Conservation (phyloP, 2,329 filamentous ascomycete species). For the Aspergillus fijiensis region DNA sequence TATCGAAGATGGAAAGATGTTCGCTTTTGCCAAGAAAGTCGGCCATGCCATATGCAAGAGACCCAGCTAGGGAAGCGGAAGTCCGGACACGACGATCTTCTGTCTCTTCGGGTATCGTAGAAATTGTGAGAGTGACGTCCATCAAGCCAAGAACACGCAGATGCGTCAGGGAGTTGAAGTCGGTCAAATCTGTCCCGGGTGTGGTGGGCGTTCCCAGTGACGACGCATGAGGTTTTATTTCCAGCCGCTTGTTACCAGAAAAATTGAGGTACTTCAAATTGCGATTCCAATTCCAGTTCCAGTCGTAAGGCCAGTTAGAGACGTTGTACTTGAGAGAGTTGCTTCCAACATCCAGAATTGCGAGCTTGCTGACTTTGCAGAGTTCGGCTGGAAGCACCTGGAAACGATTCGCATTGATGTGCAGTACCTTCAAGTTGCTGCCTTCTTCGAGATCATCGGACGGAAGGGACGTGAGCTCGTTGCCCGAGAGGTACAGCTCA, state of each 20-base stretch:
- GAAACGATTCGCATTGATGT: conserved; percentile 98
- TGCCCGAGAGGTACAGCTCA: conserved; percentile 92
- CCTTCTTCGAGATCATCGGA: conserved; percentile 92
- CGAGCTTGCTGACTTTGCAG: conserved; percentile 86
- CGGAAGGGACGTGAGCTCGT: conserved; percentile 85
- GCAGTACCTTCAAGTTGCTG: conserved; percentile 80
- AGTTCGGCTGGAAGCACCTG: conserved; percentile 94
- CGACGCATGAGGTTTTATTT: conserved; percentile 71
- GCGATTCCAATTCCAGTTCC: conserved; percentile 99
- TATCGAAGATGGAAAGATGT: conserved; percentile 90
- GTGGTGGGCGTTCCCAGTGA: conserved; percentile 51
- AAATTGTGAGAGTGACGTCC: conserved; percentile 94
- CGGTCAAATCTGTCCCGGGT: conserved; percentile 73
- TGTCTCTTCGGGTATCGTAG: conserved; percentile 89
- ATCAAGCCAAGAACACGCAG: conserved; percentile 88
- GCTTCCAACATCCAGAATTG: conserved; percentile 90
- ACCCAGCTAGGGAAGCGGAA: conserved; percentile 89
- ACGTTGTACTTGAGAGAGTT: conserved; percentile 98
- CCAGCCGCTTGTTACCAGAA: conserved; percentile 92
- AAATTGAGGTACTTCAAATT: conserved; percentile 93
- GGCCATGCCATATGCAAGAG: conserved; percentile 94
- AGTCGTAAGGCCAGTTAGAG: conserved; percentile 97
- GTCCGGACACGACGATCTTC: conserved; percentile 94
- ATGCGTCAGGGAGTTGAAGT: conserved; percentile 82
- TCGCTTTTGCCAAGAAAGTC: conserved; percentile 91